Evolutionary conservation across 805 yeast species (phyloP).

Genomic region (Ogataea glucozyma): DNA sequence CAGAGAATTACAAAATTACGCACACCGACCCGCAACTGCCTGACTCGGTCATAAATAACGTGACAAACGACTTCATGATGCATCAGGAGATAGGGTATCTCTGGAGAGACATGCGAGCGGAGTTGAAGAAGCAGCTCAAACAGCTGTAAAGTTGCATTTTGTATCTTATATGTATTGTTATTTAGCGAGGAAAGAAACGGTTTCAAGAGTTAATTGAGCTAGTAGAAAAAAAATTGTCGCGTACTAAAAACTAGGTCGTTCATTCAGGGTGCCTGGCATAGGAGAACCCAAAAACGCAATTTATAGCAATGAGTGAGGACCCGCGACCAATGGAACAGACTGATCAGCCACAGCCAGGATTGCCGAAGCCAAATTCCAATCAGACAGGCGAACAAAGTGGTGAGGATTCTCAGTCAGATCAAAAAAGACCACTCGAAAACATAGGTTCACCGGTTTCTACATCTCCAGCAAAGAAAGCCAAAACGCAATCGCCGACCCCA

Average conservation of each 20-base stretch:
- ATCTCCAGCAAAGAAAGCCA: conserved; percentile 12
- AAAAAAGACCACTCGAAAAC: conserved; percentile 3
- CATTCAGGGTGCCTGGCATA: no score
- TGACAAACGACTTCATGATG: conserved; percentile 25
- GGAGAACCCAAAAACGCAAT: no score
- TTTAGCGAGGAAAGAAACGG: background rate
- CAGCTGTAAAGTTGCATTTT: background rate
- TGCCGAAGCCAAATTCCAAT: background rate
- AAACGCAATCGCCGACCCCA: conserved; percentile 27
- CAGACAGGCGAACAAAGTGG: background rate
- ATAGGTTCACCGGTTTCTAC: background rate
- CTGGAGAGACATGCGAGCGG: conserved; percentile 36
- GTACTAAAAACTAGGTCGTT: no score
- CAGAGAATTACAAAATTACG: conserved; percentile 38
- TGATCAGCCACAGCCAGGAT: background rate
- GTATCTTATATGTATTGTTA: conserved; percentile 1
- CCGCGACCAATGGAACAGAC: background rate
- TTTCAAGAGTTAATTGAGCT: no score
- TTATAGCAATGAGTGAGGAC: background rate
- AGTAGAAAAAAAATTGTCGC: no score
- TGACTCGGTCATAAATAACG: conserved; percentile 17
- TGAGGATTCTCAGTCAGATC: background rate
- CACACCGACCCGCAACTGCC: conserved; percentile 39
- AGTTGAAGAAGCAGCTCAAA: conserved; percentile 19
- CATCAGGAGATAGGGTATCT: conserved; percentile 36